Percentiles rank a stretch among this genome's conserved stretches.
Evolutionary conservation across 1,139 yeast species (phyloP).

Genomic region (Geotrichum candidum): DNA sequence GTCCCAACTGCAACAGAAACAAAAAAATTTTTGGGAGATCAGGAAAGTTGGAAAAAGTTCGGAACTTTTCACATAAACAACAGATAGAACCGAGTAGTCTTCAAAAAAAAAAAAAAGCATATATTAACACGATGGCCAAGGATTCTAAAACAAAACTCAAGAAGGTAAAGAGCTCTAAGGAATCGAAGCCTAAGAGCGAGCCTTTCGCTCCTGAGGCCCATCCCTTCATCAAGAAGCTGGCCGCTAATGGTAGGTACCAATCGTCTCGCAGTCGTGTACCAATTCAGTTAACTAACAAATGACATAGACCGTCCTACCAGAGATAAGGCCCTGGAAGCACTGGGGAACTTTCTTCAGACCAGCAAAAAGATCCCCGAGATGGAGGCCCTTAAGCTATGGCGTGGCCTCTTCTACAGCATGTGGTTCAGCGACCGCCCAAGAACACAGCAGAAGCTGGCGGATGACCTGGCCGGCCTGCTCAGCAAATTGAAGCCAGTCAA

Average conservation of each 20-base stretch:
- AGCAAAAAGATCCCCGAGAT: conserved; percentile 39
- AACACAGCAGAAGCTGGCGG: conserved; percentile 83
- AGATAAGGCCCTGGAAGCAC: conserved; percentile 66
- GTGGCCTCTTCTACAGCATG: conserved; percentile 83
- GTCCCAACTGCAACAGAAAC: background rate
- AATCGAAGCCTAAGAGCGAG: conserved; percentile 6
- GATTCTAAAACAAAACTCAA: conserved; percentile 1
- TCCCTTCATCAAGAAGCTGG: conserved; percentile 70
- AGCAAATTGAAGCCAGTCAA: conserved; percentile 39
- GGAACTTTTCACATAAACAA: background rate
- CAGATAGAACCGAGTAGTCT: background rate
- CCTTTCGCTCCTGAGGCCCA: conserved; percentile 27
- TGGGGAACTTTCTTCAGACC: conserved; percentile 52
- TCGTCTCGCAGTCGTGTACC: background rate
- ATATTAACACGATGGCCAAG: conserved; percentile 5
- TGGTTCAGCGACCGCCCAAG: conserved; percentile 94
- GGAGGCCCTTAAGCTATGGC: conserved; percentile 84
- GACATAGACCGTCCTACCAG: conserved; percentile 55
- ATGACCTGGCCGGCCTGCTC: conserved; percentile 59
- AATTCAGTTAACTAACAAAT: background rate
- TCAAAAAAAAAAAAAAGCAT: background rate
- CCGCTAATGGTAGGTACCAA: conserved; percentile 53
- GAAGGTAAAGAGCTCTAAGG: conserved; percentile 1
- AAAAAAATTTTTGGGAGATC: background rate
- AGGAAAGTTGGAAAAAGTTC: background rate